Conservation (phyloP, 495 filamentous ascomycete genomes). For the Podospora conica region DNA sequence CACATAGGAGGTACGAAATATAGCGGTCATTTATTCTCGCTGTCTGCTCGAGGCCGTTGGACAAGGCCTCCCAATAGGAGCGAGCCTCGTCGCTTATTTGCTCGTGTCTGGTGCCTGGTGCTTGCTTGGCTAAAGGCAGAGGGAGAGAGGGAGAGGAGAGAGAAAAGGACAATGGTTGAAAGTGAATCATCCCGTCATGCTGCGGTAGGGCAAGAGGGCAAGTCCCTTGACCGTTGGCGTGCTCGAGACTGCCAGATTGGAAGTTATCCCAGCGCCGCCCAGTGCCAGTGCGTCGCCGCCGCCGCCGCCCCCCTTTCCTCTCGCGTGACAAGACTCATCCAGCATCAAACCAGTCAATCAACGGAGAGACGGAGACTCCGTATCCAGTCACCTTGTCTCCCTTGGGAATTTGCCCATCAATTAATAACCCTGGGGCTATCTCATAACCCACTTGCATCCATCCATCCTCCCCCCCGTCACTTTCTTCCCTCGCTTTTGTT, state of each 20-base stretch:
- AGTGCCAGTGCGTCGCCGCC: background rate
- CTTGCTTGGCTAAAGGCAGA: slow-evolving; percentile 15
- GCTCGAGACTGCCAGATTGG: background rate
- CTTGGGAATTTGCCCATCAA: slow-evolving; percentile 12
- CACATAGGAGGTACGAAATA: background rate
- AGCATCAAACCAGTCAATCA: background rate
- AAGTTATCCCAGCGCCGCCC: background rate
- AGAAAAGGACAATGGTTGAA: background rate
- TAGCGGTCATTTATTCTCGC: background rate
- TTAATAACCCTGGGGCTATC: slow-evolving; percentile 12
- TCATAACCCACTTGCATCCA: slow-evolving; percentile 7
- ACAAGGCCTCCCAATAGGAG: background rate
- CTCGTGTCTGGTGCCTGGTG: slow-evolving; percentile 2
- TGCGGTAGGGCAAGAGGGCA: too few species aligned
- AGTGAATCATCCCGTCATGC: slow-evolving; percentile 19
- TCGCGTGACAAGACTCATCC: slow-evolving; percentile 8
- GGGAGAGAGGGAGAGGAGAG: too few species aligned
- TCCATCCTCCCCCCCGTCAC: background rate
- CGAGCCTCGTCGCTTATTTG: slow-evolving; percentile 11
- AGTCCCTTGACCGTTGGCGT: too few species aligned
- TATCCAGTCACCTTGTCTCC: slow-evolving; percentile 18
- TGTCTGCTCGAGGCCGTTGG: background rate
- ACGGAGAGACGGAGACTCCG: background rate
- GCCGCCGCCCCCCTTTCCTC: background rate
- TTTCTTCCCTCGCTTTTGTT: background rate